A percentile compares a stretch with the other conserved stretches of the same genome.
Evolutionary conservation across 495 filamentous ascomycete genomes (phyloP).

Genomic region (Platismatia glauca): DNA sequence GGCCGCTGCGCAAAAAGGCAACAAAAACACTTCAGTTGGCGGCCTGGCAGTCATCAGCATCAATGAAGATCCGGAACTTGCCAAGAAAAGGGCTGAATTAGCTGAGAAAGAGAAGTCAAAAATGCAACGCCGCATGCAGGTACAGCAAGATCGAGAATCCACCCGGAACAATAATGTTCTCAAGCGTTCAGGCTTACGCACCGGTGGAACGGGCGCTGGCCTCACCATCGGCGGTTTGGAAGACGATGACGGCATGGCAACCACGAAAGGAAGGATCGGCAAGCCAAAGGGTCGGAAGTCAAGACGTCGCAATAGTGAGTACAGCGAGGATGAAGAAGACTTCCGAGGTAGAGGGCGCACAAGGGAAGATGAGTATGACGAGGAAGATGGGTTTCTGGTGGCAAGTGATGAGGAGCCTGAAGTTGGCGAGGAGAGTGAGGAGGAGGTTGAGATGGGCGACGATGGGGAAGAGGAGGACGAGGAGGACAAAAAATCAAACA

Average conservation of each 20-base stretch:
- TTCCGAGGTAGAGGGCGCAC: conserved; percentile 52
- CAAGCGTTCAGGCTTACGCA: conserved; percentile 38
- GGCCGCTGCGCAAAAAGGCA: conserved; percentile 47
- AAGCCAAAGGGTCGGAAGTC: conserved; percentile 36
- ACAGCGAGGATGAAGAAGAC: conserved; percentile 52
- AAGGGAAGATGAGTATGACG: conserved; percentile 74
- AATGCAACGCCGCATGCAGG: conserved; percentile 58
- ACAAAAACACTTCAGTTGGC: conserved; percentile 52
- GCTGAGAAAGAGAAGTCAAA: conserved; percentile 63
- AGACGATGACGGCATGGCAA: conserved; percentile 47
- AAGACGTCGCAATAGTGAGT: conserved; percentile 43
- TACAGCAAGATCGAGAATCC: conserved; percentile 54
- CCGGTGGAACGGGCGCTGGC: conserved; percentile 43
- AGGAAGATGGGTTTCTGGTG: conserved; percentile 70
- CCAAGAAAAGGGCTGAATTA: conserved; percentile 63
- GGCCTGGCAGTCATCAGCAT: conserved; percentile 49
- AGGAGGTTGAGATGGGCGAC: conserved; percentile 51
- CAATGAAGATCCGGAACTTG: conserved; percentile 70
- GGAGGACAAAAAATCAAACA: conserved; percentile 35
- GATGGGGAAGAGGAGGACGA: conserved; percentile 50
- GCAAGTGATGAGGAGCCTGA: conserved; percentile 64
- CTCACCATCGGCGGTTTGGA: conserved; percentile 70
- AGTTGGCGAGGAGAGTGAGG: conserved; percentile 50
- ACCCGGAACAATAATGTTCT: conserved; percentile 47
- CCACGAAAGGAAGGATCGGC: conserved; percentile 32